Evolutionary conservation across 2,329 filamentous ascomycete genomes (phyloP).

Genomic region (Hortaea werneckii): DNA sequence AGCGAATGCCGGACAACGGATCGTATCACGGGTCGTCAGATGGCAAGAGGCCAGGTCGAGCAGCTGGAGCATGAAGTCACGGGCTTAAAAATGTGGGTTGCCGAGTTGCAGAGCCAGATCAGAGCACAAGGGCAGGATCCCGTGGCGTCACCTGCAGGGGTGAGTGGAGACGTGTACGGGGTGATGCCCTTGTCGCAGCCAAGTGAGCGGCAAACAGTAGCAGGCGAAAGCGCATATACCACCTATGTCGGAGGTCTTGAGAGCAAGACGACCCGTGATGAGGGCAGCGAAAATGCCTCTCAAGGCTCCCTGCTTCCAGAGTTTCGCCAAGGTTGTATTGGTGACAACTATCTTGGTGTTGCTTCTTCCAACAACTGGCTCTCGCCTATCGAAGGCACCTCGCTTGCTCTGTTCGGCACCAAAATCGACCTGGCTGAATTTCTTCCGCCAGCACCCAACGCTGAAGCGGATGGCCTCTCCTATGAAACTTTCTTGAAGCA

Average conservation of each 20-base stretch:
- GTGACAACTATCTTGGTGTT: slow-evolving; percentile 58
- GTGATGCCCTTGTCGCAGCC: not conserved
- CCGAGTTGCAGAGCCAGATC: slow-evolving; percentile 58
- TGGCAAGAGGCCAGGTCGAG: slow-evolving; percentile 67
- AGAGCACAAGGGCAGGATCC: slow-evolving; percentile 50
- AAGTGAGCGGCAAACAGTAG: not conserved
- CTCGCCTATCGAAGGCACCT: slow-evolving; percentile 65
- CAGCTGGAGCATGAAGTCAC: slow-evolving; percentile 62
- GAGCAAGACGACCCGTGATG: too few relatives aligned
- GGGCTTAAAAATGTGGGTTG: slow-evolving; percentile 56
- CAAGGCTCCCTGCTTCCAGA: slow-evolving; percentile 29
- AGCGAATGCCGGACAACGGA: slow-evolving; percentile 78
- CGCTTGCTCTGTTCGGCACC: slow-evolving; percentile 67
- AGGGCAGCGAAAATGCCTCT: slow-evolving; percentile 3
- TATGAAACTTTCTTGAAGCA: slow-evolving; percentile 60
- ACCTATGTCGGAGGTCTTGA: too few relatives aligned
- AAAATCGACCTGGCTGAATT: slow-evolving; percentile 71
- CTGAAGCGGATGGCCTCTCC: slow-evolving; percentile 52
- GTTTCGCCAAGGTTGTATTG: slow-evolving; percentile 37
- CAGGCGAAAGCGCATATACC: slow-evolving; percentile 2
- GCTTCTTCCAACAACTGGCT: slow-evolving; percentile 53
- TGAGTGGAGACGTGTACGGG: not conserved
- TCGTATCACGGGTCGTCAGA: slow-evolving; percentile 72
- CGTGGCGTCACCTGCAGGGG: slow-evolving; percentile 10
- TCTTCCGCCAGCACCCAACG: slow-evolving; percentile 55